These are phyloP conservation scores for Cladosporium sp. DNA, from an alignment of 2,329 filamentous ascomycete species.

Conservation along the genomic window DNA sequence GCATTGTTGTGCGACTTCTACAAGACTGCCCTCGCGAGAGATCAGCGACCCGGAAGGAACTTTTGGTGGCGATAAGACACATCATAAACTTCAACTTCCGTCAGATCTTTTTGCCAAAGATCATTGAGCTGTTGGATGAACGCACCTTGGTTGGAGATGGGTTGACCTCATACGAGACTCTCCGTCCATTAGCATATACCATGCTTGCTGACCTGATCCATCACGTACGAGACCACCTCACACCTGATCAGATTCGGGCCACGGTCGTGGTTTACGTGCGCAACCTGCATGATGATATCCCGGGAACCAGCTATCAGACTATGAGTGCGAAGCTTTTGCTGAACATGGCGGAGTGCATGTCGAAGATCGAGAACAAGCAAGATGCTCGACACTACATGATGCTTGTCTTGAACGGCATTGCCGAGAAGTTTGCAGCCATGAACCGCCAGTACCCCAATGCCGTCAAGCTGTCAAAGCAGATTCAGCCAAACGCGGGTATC, in stretches of 20 bases:
- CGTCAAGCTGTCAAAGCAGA: conserved; percentile 81
- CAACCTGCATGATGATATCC: conserved; percentile 82
- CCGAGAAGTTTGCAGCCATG: conserved; percentile 97
- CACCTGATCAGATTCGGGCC: conserved; percentile 84
- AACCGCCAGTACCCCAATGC: conserved; percentile 94
- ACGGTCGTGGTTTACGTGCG: conserved; percentile 97
- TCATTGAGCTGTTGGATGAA: conserved; percentile 92
- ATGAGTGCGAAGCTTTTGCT: conserved; percentile 97
- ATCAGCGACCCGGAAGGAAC: conserved; percentile 86
- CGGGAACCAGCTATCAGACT: conserved; percentile 96
- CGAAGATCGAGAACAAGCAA: conserved; percentile 85
- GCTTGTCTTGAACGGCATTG: conserved; percentile 96
- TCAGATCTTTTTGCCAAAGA: conserved; percentile 89
- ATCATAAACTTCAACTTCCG: conserved; percentile 99
- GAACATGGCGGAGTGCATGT: conserved; percentile 98
- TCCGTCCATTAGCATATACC: conserved; percentile 92
- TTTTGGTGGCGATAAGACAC: conserved; percentile 92
- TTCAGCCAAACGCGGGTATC: conserved; percentile 57
- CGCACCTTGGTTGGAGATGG: conserved; percentile 92
- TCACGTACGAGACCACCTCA: conserved; percentile 86
- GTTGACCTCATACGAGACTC: conserved; percentile 92
- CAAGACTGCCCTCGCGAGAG: conserved; percentile 95
- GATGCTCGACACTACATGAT: conserved; percentile 94
- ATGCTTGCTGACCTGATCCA: conserved; percentile 98
- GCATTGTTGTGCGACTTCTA: conserved; percentile 83